These are phyloP conservation scores for Pythium aphanidermatum DNA, from an alignment of 352 stramenopile genomes.

Conservation along the genomic window DNA sequence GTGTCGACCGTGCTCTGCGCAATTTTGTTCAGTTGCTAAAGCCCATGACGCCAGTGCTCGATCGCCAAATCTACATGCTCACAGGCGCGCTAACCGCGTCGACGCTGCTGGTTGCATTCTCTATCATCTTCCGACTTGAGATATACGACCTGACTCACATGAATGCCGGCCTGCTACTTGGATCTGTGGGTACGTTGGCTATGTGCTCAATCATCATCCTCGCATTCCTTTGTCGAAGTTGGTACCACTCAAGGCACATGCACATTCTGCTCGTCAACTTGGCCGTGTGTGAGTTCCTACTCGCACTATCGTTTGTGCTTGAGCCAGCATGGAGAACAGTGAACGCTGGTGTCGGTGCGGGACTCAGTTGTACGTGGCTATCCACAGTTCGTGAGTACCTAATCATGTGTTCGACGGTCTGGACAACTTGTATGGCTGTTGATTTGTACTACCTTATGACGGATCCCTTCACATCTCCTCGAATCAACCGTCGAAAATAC, in stretches of 20 bases:
- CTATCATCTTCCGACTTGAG: slow-evolving; percentile 36
- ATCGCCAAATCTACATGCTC: slow-evolving; percentile 37
- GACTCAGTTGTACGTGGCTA: slow-evolving; percentile 46
- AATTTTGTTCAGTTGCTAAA: slow-evolving; percentile 21
- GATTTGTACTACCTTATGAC: slow-evolving; percentile 77
- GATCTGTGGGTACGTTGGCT: slow-evolving; percentile 43
- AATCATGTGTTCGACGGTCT: slow-evolving; percentile 67
- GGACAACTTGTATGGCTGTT: slow-evolving; percentile 64
- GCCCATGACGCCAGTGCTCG: slow-evolving; percentile 17
- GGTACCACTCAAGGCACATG: slow-evolving; percentile 55
- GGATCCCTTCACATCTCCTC: slow-evolving; percentile 72
- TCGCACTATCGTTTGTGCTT: slow-evolving; percentile 66
- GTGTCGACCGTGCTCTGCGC: slow-evolving; percentile 19
- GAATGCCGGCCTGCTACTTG: slow-evolving; percentile 57
- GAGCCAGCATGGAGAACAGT: slow-evolving; percentile 48
- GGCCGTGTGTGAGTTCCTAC: slow-evolving; percentile 48
- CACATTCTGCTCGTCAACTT: slow-evolving; percentile 67
- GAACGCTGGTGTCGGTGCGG: slow-evolving; percentile 27
- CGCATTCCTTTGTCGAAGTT: slow-evolving; percentile 39
- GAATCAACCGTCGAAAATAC: slow-evolving; percentile 63
- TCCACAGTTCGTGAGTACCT: slow-evolving; percentile 63
- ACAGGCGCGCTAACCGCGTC: slow-evolving; percentile 32
- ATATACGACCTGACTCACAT: slow-evolving; percentile 39
- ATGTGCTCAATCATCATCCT: slow-evolving; percentile 55
- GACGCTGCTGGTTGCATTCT: slow-evolving; percentile 34